These are phyloP conservation scores for Aspergillus tanneri DNA, from an alignment of 2,329 filamentous ascomycete genomes.

Conservation along the genomic window DNA sequence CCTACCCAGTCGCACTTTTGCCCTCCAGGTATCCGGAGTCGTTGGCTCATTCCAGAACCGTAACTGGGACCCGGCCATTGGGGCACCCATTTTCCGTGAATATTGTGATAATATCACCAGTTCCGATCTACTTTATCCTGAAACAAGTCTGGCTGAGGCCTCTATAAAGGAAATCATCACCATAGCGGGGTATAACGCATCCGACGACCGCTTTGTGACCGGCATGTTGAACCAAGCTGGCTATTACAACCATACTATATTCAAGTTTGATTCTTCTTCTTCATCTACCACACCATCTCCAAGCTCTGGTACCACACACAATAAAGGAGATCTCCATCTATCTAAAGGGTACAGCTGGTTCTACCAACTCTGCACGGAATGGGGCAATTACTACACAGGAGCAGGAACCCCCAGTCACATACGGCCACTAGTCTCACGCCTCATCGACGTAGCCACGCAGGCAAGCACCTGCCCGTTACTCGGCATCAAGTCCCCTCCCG, in stretches of 20 bases:
- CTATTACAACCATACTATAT: constrained; percentile 51
- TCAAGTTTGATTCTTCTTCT: no score
- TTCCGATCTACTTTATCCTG: constrained; percentile 44
- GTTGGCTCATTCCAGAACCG: constrained; percentile 54
- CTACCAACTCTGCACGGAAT: constrained; percentile 62
- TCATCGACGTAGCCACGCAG: constrained; percentile 63
- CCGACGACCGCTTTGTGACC: constrained; percentile 48
- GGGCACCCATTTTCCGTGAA: constrained; percentile 49
- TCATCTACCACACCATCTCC: constrained; percentile 33
- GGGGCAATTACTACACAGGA: constrained; percentile 77
- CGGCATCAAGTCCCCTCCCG: constrained; percentile 63
- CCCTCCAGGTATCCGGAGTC: constrained; percentile 40
- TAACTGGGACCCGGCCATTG: constrained; percentile 61
- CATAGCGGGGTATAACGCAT: constrained; percentile 14
- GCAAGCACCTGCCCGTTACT: constrained; percentile 66
- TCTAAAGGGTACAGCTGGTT: constrained; percentile 52
- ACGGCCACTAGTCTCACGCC: constrained; percentile 69
- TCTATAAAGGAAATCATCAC: constrained; percentile 23
- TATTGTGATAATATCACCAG: constrained; percentile 60
- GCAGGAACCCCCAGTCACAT: constrained; percentile 63
- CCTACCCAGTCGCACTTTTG: constrained; percentile 19
- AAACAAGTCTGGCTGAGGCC: constrained; percentile 25
- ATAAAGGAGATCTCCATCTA: not conserved
- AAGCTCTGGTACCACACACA: not conserved
- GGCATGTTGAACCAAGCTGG: constrained; percentile 58